phyloP scores from a whole-genome alignment of 805 yeast species.

The Cyberlindnera japonica region DNA sequence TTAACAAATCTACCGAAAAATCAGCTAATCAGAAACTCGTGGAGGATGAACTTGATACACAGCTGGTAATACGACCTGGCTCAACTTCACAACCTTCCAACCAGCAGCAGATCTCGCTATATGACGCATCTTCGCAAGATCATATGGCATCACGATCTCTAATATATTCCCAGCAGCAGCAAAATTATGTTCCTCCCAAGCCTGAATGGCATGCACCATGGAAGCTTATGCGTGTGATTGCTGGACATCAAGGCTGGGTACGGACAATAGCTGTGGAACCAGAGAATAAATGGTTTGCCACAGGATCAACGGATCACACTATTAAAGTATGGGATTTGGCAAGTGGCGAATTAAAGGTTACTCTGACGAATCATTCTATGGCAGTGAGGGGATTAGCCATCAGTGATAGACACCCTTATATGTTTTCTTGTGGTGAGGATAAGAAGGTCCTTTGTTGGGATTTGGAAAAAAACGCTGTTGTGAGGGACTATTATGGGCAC shows the following conservation, averaged over 20 bases:
- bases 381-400: conserved; percentile 74
- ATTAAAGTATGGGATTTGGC: conserved; percentile 92
- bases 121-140: conserved; percentile 5
- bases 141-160: conserved; percentile 14
- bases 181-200: conserved; percentile 16
- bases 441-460: conserved; percentile 95
- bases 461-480: conserved; percentile 74
- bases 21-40: conserved; percentile 1
- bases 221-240: conserved; percentile 68
- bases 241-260: conserved; percentile 94
- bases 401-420: conserved; percentile 75
- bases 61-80: conserved; percentile 4
- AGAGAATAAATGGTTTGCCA: conserved; percentile 83
- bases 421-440: conserved; percentile 92
- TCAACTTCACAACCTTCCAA: background rate
- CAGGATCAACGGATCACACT: conserved; percentile 86
- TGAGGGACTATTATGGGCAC: conserved; percentile 92
- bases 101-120: conserved; percentile 6
- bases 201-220: conserved; percentile 58
- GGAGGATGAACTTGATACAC: conserved; percentile 5
- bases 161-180: conserved; percentile 15
- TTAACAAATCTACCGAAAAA: conserved; percentile 19
- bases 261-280: conserved; percentile 81
- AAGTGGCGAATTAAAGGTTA: conserved; percentile 59
- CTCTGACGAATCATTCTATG: conserved; percentile 90